Evolutionary conservation across 2,329 filamentous ascomycete species (phyloP), one percentile per base, ranked within the genome.

Genomic region (Fusarium sp.): DNA sequence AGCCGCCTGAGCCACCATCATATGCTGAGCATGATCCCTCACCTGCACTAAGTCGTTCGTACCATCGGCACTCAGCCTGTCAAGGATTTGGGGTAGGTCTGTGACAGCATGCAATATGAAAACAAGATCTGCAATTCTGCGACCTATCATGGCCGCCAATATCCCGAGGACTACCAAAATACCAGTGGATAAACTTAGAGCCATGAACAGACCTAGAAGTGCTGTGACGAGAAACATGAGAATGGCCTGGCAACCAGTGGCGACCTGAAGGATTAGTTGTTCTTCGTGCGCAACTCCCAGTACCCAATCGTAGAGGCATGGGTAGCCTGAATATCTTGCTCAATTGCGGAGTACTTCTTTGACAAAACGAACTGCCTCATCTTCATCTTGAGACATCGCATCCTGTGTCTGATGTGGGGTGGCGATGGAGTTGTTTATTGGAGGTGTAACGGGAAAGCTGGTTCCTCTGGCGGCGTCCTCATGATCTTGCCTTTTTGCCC

Each of bases 41-140:
- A 2, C 7, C 4, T 10, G 16, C 6, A 6, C 14, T 1, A 1
- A 2, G 1, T 1, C n/a, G 4, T 18, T 7, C 7, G 6, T 11
- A 3, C 0, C 1, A 0, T 19, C 8, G 7, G 1, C 7, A 6
- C 26, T 4, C 3, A 61, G 6, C 13, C 19, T 9, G 2, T 43
- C 8, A 1, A 61, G 10, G 4, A 61, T 28, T 0, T 9, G 7
- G 9, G 58, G 5, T 3, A 42, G 2, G 4, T 2, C 12, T 19
- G 4, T 23, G 8, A 39, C 25, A 6, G 10, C 19, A 4, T 18
- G 6, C 0, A 6, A 14, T 12, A 58, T 14, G 0, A 2, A 7
- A 6, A 28, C 1, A 2, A 60, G 58, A 0, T 11, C 43, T 3
- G 0, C 0, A 4, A 19, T 10, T 3, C 58, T 50, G 3, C 26